phyloP scores from a whole-genome alignment of 192 early-diverging fungal genomes.

The Mortierella hygrophila region DNA sequence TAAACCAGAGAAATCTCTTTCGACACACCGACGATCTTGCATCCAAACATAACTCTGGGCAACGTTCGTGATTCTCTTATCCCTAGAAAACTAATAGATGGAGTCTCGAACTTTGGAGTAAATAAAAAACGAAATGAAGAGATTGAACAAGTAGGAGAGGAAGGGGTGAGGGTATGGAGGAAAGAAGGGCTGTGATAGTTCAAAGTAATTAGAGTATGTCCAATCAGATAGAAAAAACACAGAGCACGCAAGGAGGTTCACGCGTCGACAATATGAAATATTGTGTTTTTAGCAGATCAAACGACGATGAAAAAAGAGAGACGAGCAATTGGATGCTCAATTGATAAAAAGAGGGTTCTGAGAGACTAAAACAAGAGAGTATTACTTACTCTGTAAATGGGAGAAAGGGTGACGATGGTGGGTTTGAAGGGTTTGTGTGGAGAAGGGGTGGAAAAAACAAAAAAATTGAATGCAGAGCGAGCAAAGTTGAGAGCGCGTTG shows the following conservation, averaged over 20 bases:
- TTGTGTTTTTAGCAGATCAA: slow-evolving; percentile 1
- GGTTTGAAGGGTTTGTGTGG: not conserved
- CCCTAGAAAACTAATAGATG: not conserved
- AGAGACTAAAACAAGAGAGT: not conserved
- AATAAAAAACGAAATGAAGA: not conserved
- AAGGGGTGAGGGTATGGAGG: not conserved
- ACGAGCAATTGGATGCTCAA: not conserved
- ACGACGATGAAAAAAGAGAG: not conserved
- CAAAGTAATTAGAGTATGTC: not conserved
- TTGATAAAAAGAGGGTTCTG: not conserved
- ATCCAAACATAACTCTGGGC: not conserved
- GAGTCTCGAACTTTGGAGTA: too few relatives aligned
- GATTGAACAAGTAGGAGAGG: not conserved
- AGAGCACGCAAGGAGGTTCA: slow-evolving; percentile 1
- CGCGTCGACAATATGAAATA: not conserved
- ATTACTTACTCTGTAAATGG: not conserved
- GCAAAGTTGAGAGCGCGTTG: not conserved
- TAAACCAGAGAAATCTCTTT: not conserved
- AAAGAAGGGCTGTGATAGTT: not conserved
- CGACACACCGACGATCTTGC: not conserved
- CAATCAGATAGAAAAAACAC: not conserved
- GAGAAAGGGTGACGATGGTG: not conserved
- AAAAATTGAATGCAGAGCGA: not conserved
- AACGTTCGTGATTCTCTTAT: not conserved
- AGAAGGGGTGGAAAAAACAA: not conserved